Evolutionary conservation across 352 stramenopile species (phyloP).

Genomic region (Ophiocytium majus): DNA sequence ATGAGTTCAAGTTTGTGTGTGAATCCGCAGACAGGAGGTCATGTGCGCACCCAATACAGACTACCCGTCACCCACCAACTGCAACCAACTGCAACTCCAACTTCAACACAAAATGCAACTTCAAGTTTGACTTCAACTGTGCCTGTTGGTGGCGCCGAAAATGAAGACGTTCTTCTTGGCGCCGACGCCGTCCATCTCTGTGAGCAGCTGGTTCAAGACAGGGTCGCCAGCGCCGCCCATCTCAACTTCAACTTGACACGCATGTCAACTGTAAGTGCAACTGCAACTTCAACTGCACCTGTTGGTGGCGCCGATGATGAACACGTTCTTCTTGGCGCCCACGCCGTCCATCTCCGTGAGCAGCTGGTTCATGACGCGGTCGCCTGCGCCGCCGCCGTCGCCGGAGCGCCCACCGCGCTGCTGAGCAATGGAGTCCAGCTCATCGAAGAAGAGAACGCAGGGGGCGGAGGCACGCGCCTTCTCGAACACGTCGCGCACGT

Average conservation of each 20-base stretch:
- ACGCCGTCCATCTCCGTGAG: constrained; percentile 99
- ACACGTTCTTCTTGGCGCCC: constrained; percentile 97
- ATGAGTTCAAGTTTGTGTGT: too few relatives aligned
- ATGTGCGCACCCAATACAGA: too few relatives aligned
- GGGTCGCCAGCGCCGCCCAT: constrained; percentile 87
- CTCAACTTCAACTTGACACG: neutral
- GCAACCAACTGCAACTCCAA: too few relatives aligned
- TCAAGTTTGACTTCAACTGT: neutral
- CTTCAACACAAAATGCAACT: neutral
- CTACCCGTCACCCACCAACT: too few relatives aligned
- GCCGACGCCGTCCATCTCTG: constrained; percentile 97
- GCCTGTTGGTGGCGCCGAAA: constrained; percentile 82
- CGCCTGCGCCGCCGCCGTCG: constrained; percentile 91
- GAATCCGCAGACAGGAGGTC: too few relatives aligned
- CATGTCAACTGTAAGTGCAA: neutral
- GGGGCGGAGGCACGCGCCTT: constrained; percentile 93
- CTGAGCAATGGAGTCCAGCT: constrained; percentile 98
- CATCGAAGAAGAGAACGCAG: constrained; percentile 99
- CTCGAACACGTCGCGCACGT: constrained; percentile 98
- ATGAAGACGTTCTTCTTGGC: constrained; percentile 99
- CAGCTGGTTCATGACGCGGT: constrained; percentile 99
- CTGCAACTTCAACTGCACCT: neutral
- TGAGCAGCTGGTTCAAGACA: constrained; percentile 99
- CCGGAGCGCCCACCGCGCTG: constrained; percentile 87
- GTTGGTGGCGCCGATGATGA: constrained; percentile 89